Evolutionary conservation across 192 early-diverging fungal genomes (phyloP).

Genomic region (Umbelopsis vinacea): DNA sequence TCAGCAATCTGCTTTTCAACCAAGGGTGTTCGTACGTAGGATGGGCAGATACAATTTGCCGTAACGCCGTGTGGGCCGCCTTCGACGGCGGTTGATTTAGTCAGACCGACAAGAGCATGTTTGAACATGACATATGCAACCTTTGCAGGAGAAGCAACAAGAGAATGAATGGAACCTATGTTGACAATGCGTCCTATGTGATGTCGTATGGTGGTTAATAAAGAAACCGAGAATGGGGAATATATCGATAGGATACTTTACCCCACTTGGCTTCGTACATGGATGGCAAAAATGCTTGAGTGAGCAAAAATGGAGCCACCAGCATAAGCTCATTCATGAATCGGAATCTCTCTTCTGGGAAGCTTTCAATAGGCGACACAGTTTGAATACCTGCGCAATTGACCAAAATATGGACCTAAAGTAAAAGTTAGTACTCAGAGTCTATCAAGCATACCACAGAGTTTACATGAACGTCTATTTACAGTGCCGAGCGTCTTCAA

Average conservation of each 20-base stretch:
- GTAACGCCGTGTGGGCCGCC: conserved; percentile 8
- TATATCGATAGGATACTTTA: background rate
- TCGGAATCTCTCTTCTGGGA: conserved; percentile 9
- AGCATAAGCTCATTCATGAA: conserved; percentile 18
- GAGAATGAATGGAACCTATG: conserved; percentile 17
- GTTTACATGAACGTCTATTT: background rate
- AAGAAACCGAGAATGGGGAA: background rate
- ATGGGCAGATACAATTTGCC: conserved; percentile 15
- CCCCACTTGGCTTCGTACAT: conserved; percentile 23
- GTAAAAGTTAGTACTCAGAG: background rate
- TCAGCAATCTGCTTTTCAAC: conserved; percentile 18
- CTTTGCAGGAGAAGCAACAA: conserved; percentile 20
- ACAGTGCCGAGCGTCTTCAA: background rate
- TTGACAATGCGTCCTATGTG: conserved; percentile 13
- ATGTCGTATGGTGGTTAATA: background rate
- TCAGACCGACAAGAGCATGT: conserved; percentile 13
- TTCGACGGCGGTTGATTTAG: conserved; percentile 7
- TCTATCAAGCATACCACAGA: background rate
- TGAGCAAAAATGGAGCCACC: conserved; percentile 19
- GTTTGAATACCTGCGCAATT: conserved; percentile 18
- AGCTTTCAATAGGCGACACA: conserved; percentile 9
- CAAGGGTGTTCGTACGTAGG: conserved; percentile 11
- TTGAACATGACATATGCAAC: conserved; percentile 13
- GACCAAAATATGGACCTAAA: conserved; percentile 14
- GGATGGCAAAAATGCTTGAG: background rate